Percentiles rank a stretch among this genome's conserved stretches.
phyloP scores from a whole-genome alignment of 2,329 filamentous ascomycete species.

The Fusarium agapanthi region DNA sequence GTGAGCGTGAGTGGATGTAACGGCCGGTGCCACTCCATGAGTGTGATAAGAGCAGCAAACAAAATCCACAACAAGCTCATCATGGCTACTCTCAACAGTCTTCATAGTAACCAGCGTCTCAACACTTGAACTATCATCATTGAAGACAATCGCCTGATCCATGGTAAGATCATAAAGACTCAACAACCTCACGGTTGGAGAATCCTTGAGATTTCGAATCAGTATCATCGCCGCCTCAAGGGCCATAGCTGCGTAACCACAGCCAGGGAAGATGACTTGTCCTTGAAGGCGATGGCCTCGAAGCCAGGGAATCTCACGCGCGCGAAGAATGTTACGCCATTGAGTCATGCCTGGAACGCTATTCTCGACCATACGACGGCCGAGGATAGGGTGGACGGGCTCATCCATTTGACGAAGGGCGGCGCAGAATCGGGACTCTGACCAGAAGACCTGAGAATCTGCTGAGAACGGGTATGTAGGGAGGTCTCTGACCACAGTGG shows the following conservation, averaged over 20 bases:
- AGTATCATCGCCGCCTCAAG: background rate
- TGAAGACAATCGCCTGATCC: constrained; percentile 11
- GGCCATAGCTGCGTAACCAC: constrained; percentile 12
- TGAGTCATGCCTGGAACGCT: background rate
- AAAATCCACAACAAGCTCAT: background rate
- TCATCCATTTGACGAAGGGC: background rate
- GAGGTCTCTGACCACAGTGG: background rate
- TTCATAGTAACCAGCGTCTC: constrained; percentile 6
- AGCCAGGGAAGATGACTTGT: constrained; percentile 12
- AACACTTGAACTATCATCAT: background rate
- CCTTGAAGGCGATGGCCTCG: constrained; percentile 10
- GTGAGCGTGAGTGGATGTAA: background rate
- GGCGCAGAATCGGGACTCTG: background rate
- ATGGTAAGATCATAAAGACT: constrained; percentile 3
- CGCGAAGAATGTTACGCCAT: constrained; percentile 7
- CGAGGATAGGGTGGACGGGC: background rate
- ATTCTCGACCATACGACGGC: background rate
- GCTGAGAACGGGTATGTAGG: background rate
- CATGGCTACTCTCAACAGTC: background rate
- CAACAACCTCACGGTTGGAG: background rate
- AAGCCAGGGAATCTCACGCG: constrained; percentile 3
- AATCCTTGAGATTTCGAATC: background rate
- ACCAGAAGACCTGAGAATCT: background rate
- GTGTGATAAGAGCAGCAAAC: constrained; percentile 6
- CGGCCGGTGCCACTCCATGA: background rate